Conservation (phyloP, 257 asterid genomes). For the Schizonepeta tenuifolia region DNA sequence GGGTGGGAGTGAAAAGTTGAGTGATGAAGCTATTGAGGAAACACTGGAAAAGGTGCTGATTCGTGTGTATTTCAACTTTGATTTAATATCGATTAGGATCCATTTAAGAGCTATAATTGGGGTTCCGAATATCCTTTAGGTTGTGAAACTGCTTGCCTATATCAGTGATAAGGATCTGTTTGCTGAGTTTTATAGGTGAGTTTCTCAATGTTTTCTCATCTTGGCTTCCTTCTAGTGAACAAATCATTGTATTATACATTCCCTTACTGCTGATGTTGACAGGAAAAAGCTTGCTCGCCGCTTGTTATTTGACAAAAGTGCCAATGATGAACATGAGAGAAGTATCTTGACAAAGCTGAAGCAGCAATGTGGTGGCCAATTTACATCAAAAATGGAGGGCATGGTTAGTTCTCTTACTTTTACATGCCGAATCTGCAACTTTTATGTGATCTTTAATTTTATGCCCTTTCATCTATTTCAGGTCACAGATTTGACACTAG, state of each 20-base stretch:
- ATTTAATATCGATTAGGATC: neutral
- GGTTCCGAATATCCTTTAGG: slow-evolving; percentile 49
- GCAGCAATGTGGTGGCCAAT: slow-evolving; percentile 99
- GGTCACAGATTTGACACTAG: slow-evolving; percentile 97
- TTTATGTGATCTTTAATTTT: neutral
- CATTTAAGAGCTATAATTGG: slow-evolving; percentile 29
- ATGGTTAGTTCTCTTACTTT: slow-evolving; percentile 62
- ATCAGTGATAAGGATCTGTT: slow-evolving; percentile 93
- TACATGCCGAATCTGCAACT: neutral
- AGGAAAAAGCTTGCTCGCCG: slow-evolving; percentile 98
- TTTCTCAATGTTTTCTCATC: slow-evolving; percentile 16
- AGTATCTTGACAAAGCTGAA: slow-evolving; percentile 90
- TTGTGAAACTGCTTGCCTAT: slow-evolving; percentile 91
- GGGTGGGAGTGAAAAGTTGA: slow-evolving; percentile 69
- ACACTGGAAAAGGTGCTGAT: slow-evolving; percentile 62
- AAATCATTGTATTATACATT: slow-evolving; percentile 13
- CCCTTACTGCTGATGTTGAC: slow-evolving; percentile 27
- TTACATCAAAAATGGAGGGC: slow-evolving; percentile 99
- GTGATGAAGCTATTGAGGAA: slow-evolving; percentile 74
- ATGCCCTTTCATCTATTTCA: slow-evolving; percentile 39
- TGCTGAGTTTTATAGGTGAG: slow-evolving; percentile 93
- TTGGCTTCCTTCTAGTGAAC: slow-evolving; percentile 6
- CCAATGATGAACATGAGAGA: slow-evolving; percentile 98
- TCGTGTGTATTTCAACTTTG: neutral
- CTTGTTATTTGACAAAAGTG: slow-evolving; percentile 91